A percentile compares a stretch with the other conserved stretches of the same genome.
These are phyloP conservation scores for Picea sitchensis DNA, from an alignment of 75 land plant species.

Conservation along the genomic window DNA sequence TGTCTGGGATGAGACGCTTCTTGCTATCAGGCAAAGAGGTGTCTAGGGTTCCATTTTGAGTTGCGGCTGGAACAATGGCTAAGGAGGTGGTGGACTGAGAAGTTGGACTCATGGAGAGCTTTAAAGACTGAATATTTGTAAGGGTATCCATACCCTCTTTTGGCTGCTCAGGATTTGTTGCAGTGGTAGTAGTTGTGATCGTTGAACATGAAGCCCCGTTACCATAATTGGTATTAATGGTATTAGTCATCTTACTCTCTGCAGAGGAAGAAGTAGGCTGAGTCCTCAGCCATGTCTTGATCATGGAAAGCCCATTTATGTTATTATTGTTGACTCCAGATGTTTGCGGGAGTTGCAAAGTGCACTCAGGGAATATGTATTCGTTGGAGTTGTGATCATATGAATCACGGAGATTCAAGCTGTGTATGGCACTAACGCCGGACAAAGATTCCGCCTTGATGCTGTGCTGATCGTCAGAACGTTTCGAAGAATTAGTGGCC, in stretches of 20 bases:
- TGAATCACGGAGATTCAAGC: background rate
- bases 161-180: background rate
- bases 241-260: background rate
- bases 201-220: background rate
- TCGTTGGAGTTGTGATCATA: constrained; percentile 5
- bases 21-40: constrained; percentile 7
- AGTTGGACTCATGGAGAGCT: constrained; percentile 21
- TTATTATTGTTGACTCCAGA: background rate
- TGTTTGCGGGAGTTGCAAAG: constrained; percentile 2
- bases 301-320: constrained; percentile 17
- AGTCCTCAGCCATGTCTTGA: constrained; percentile 36
- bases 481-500: background rate
- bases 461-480: background rate
- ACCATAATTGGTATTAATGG: background rate
- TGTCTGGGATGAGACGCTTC: constrained; percentile 13
- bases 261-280: constrained; percentile 6
- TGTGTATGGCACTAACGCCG: background rate
- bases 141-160: background rate
- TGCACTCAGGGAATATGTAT: background rate
- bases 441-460: background rate
- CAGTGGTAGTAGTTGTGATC: background rate
- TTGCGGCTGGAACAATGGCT: background rate
- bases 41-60: background rate
- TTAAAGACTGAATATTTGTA: constrained; percentile 18
- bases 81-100: constrained; percentile 3